Conservation (phyloP, 2,329 filamentous ascomycete species). For the Simplicillium aogashimaense region DNA sequence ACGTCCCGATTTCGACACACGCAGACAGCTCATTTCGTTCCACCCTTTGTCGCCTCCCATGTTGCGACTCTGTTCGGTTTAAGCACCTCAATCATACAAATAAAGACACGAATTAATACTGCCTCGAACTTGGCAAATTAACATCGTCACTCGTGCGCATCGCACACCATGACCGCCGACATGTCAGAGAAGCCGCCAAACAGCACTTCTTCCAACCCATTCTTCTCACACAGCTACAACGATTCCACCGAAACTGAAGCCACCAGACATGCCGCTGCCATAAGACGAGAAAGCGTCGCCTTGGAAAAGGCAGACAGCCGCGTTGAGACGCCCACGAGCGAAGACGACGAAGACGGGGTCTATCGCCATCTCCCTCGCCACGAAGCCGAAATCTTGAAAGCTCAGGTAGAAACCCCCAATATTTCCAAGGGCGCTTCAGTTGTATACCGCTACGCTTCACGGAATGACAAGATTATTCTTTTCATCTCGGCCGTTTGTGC, state of each 20-base stretch:
- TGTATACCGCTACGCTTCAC: conserved; percentile 62
- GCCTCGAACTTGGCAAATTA: too few relatives aligned
- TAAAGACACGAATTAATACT: too few relatives aligned
- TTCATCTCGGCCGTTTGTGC: conserved; percentile 50
- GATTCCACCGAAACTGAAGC: conserved; percentile 19
- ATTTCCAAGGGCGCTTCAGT: conserved; percentile 54
- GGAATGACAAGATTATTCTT: conserved; percentile 55
- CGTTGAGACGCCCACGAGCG: conserved; percentile 18
- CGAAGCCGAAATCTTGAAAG: conserved; percentile 57
- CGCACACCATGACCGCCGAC: conserved; percentile 11
- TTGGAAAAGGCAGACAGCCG: conserved; percentile 35
- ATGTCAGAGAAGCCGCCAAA: conserved; percentile 14
- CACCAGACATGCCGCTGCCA: conserved; percentile 3
- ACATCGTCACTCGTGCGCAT: too few relatives aligned
- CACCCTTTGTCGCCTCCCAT: too few relatives aligned
- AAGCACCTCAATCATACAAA: too few relatives aligned
- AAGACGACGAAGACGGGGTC: conserved; percentile 36
- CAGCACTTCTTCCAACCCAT: conserved; percentile 14
- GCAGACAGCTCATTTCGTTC: too few relatives aligned
- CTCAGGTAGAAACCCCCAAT: conserved; percentile 56
- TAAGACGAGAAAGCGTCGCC: conserved; percentile 12
- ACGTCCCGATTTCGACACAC: too few relatives aligned
- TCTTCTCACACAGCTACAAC: conserved; percentile 21
- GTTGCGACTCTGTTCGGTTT: too few relatives aligned
- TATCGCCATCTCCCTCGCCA: conserved; percentile 53